phyloP scores from a whole-genome alignment of 164 flowering plant genomes.

The Berberis thunbergii region DNA sequence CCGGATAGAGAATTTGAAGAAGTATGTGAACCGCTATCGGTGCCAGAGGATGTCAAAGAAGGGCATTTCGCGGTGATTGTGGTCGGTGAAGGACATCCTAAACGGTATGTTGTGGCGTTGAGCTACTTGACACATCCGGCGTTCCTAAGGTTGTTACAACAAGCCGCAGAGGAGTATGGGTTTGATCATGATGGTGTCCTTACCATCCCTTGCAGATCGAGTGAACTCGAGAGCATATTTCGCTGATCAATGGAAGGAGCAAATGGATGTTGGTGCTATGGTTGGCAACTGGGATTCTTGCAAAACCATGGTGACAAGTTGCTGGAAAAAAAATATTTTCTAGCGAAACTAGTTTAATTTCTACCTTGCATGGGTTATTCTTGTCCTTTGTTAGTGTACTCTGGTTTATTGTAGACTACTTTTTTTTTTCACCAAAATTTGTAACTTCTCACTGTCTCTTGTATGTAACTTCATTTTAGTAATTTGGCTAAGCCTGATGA shows the following conservation, averaged over 20 bases:
- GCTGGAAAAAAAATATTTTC: not conserved
- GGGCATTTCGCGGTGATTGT: slow-evolving; percentile 69
- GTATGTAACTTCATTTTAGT: too few species aligned
- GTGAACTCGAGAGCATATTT: slow-evolving; percentile 40
- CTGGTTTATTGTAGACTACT: too few species aligned
- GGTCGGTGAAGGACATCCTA: slow-evolving; percentile 22
- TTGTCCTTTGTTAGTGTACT: too few species aligned
- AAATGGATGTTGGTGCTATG: not conserved
- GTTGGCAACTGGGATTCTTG: not conserved
- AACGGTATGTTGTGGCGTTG: slow-evolving; percentile 39
- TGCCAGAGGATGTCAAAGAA: slow-evolving; percentile 55
- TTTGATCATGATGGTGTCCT: slow-evolving; percentile 52
- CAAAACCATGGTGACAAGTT: slow-evolving; percentile 5
- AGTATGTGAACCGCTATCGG: slow-evolving; percentile 1
- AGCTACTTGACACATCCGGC: slow-evolving; percentile 30
- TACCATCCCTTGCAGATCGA: slow-evolving; percentile 44
- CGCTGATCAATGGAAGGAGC: slow-evolving; percentile 7
- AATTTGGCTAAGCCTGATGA: too few species aligned
- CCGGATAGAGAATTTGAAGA: not conserved
- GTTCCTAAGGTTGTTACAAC: slow-evolving; percentile 41
- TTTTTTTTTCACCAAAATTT: too few species aligned
- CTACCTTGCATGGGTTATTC: not conserved
- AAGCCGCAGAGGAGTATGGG: slow-evolving; percentile 58
- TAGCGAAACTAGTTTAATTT: not conserved
- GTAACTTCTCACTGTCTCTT: too few species aligned